These are phyloP conservation scores for Vaccinium corymbosum DNA, from an alignment of 148 eudicot species.

Conservation along the genomic window DNA sequence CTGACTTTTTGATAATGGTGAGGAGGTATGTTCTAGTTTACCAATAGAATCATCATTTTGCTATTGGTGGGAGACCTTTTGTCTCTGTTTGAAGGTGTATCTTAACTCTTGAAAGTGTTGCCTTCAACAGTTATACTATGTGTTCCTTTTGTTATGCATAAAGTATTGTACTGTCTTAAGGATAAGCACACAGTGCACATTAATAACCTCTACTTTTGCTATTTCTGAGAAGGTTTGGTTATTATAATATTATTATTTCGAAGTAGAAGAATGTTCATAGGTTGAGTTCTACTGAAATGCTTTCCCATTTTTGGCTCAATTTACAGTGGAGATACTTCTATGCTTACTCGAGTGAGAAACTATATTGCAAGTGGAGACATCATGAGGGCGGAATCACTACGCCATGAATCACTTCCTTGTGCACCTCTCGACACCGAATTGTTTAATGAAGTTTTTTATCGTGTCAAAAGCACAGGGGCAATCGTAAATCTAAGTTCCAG, in stretches of 20 bases:
- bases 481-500: slow-evolving; percentile 63
- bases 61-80: not conserved
- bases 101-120: not conserved
- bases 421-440: slow-evolving; percentile 41
- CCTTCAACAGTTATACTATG: not conserved
- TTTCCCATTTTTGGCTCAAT: not conserved
- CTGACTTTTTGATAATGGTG: slow-evolving; percentile 38
- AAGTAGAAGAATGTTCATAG: not conserved
- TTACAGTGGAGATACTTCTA: slow-evolving; percentile 51
- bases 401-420: slow-evolving; percentile 66
- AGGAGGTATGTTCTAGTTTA: slow-evolving; percentile 39
- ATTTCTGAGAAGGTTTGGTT: not conserved
- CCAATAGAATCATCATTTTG: not conserved
- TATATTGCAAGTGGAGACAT: slow-evolving; percentile 58
- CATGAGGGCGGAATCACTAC: slow-evolving; percentile 70
- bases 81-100: not conserved
- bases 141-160: not conserved
- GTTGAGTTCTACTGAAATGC: not conserved
- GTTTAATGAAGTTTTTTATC: slow-evolving; percentile 42
- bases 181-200: no score
- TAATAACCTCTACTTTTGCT: not conserved
- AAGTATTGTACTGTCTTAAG: no score
- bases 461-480: slow-evolving; percentile 79
- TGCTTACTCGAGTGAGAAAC: slow-evolving; percentile 42
- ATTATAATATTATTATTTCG: not conserved